Evolutionary conservation across 257 asterid genomes (phyloP).

Genomic region (Lantana camara): DNA sequence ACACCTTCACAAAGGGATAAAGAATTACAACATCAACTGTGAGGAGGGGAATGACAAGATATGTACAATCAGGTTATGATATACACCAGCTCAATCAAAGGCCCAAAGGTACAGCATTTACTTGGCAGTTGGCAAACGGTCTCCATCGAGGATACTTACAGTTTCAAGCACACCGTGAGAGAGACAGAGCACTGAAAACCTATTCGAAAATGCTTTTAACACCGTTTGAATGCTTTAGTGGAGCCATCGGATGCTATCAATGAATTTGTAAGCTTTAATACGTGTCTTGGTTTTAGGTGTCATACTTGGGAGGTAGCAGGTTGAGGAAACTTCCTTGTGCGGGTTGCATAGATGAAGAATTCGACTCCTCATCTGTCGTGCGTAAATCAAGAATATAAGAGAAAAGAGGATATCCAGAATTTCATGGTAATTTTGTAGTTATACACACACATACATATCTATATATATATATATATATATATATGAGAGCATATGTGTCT

Average conservation of each 20-base stretch:
- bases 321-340: slow-evolving; percentile 79
- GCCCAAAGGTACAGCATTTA: slow-evolving; percentile 18
- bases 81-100: slow-evolving; percentile 50
- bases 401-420: background rate
- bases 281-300: slow-evolving; percentile 49
- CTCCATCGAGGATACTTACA: slow-evolving; percentile 44
- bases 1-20: slow-evolving; percentile 33
- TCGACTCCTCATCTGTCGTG: slow-evolving; percentile 67
- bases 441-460: background rate
- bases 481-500: no score
- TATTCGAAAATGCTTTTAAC: slow-evolving; percentile 27
- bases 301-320: slow-evolving; percentile 63
- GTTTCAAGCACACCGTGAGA: slow-evolving; percentile 36
- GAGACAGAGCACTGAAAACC: slow-evolving; percentile 38
- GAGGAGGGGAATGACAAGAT: slow-evolving; percentile 23
- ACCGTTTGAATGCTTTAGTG: slow-evolving; percentile 34
- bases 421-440: background rate
- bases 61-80: slow-evolving; percentile 57
- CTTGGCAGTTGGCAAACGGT: slow-evolving; percentile 33
- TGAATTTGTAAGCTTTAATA: slow-evolving; percentile 40
- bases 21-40: slow-evolving; percentile 34
- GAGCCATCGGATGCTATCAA: slow-evolving; percentile 39
- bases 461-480: background rate
- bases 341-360: slow-evolving; percentile 56
- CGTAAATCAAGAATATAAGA: slow-evolving; percentile 6